Base-by-base conservation (phyloP, 1,139 yeast species). In the Debaryomycetaceae sp. region DNA sequence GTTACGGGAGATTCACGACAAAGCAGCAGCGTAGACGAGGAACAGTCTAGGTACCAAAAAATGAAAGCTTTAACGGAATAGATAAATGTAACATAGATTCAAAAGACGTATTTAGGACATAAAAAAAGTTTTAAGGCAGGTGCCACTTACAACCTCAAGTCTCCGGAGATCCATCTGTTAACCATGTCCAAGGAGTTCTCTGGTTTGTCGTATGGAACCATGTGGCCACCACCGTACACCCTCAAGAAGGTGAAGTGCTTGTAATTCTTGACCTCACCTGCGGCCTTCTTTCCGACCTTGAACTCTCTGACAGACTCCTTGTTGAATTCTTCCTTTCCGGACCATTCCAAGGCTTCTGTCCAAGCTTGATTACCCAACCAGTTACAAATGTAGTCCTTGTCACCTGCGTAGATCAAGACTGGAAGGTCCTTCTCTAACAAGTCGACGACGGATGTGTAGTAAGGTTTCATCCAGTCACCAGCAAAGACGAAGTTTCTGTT, bases 191-290 rank as follows among this genome's bases (percentile, higher is more conserved):
- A 74, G 5, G 95, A 69, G 53, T 77, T 75, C 62, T 76, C 82
- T 24, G 96, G 95, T 67, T 86, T 93, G 63, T 89, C 88, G 55
- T 69, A 83, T 24, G 96, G 96, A 49, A 82, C 87, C 88, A 83
- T 82, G 63, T 83, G 89, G 22, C 88, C 88, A 46, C 85, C 87
- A 52, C 77, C 83, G 54, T 70, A 82, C 6, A 83, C 72, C 61
- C 87, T 74, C 57, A 82, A 66, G 65, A 80, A 83, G 3, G 87
- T 80, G 51, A 83, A 76, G 42, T 75, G 68, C 27, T 76, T 75
- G 52, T 63, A 70, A 54, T 75, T 73, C 62, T 82, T 81, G 24
- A 78, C 80, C 49, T 77, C 75, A 49, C 88, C 89, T 3, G 82
- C 83, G 50, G 68, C 62, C 59, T 76, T 70, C 30, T 78, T 77